These are phyloP conservation scores for Filosporella fistucella DNA, from an alignment of 495 filamentous ascomycete species.

Conservation along the genomic window DNA sequence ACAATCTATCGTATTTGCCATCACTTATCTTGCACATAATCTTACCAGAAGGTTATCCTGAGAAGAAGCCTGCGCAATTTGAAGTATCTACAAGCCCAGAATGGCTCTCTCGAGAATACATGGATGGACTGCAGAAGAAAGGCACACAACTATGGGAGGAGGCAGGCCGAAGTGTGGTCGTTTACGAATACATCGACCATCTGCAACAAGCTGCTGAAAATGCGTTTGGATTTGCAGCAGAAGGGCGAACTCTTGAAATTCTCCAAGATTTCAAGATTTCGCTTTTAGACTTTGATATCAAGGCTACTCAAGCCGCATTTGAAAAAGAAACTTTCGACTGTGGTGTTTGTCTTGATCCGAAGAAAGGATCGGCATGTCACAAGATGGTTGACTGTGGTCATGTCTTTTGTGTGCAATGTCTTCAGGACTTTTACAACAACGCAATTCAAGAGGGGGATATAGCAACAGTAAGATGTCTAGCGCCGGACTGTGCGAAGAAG, in stretches of 20 bases:
- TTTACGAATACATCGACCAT: conserved; percentile 83
- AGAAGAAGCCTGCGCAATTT: conserved; percentile 58
- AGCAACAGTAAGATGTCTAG: conserved; percentile 67
- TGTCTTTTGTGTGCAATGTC: conserved; percentile 81
- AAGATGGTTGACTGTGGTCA: conserved; percentile 74
- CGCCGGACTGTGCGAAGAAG: conserved; percentile 69
- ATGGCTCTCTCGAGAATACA: conserved; percentile 62
- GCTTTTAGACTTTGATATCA: conserved; percentile 75
- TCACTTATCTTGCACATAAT: conserved; percentile 63
- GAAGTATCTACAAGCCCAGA: conserved; percentile 56
- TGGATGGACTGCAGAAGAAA: conserved; percentile 57
- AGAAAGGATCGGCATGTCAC: conserved; percentile 82
- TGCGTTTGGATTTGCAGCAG: conserved; percentile 66
- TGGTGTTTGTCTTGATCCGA: conserved; percentile 86
- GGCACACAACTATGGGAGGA: conserved; percentile 74
- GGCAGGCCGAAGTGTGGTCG: conserved; percentile 66
- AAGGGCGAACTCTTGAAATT: conserved; percentile 46
- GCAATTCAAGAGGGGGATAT: conserved; percentile 86
- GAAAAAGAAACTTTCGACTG: conserved; percentile 85
- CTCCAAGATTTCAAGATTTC: conserved; percentile 59
- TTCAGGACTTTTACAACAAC: conserved; percentile 84
- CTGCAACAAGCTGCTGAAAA: conserved; percentile 75
- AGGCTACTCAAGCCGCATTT: conserved; percentile 67
- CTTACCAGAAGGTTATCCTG: conserved; percentile 75
- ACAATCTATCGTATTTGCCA: conserved; percentile 71